Evolutionary conservation across 371 early-diverging fungal species (phyloP), one percentile per base, ranked within the genome.

Genomic region (Syncephalis plumigaleata): DNA sequence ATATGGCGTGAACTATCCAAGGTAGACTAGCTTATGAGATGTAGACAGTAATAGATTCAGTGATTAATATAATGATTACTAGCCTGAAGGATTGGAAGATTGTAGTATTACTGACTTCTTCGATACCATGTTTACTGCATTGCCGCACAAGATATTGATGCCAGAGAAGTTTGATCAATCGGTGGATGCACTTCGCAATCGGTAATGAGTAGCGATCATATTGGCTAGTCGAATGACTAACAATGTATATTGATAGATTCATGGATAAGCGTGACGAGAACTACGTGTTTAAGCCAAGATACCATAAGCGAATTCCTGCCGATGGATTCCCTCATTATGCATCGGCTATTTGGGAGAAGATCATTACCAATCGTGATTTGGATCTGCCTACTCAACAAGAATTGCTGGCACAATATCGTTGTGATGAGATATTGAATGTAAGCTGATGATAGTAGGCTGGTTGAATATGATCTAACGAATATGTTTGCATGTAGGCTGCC

Each of bases 371-470:
- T 70, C 84, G 84, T 51, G 97, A 96, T 54, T 65, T 98, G 51
- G 97, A 98, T 67, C 63, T 98, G 40, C 98, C 98, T 2, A 94
- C 95, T 1, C 97, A 98, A 60, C 93, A 92, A 66, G 88, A 96
- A 57, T 64, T 98, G 40, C 67, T 98, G 49, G 96, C 97, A 22
- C 95, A 96, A 67, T 96, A 84, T 62, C 82, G 98, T 45, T 97
- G 98, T 61, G 98, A 97, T 52, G 98, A 97, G 59, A 94, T 97
- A 50, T 77, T 86, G n/a, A 75, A 71, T 44, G 73, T 68, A 57
- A 53, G 46, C 23, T 26, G 7, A 22, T 39, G 13, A 18, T 18
- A 7, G n/a, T 11, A 50, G 38, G 38, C 24, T 7, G 21, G 15
- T 8, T 9, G 3, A 2, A 31, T 24, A 36, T 25, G 38, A 9